Conservation (phyloP, 225 moss, liverwort and hornwort species). For the Antitrichia curtipendula region DNA sequence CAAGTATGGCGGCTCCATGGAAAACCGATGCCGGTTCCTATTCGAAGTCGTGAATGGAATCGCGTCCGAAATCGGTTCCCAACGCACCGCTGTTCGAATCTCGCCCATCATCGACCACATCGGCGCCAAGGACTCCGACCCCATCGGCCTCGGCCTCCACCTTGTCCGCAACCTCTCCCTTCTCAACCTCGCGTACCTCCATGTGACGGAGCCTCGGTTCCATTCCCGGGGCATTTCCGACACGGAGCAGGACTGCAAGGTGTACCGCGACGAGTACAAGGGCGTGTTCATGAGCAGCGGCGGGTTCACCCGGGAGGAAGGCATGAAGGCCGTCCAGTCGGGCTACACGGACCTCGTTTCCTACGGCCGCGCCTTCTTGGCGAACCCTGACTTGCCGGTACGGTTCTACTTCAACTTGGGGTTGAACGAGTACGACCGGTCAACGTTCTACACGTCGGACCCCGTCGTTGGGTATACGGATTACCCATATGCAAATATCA, state of each 20-base stretch:
- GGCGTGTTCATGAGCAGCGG: slow-evolving; percentile 38
- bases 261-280: slow-evolving; percentile 1
- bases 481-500: background rate
- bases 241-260: background rate
- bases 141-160: slow-evolving; percentile 20
- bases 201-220: slow-evolving; percentile 37
- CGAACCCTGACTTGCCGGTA: slow-evolving; percentile 16
- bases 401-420: slow-evolving; percentile 13
- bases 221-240: background rate
- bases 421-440: slow-evolving; percentile 22
- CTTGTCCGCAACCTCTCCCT: background rate
- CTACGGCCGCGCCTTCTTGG: slow-evolving; percentile 13
- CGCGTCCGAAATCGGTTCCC: background rate
- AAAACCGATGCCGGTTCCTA: slow-evolving; percentile 51
- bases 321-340: slow-evolving; percentile 1
- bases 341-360: slow-evolving; percentile 22
- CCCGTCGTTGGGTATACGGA: slow-evolving; percentile 4
- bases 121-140: slow-evolving; percentile 21
- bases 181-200: slow-evolving; percentile 20
- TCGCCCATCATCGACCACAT: slow-evolving; percentile 44
- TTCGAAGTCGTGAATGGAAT: slow-evolving; percentile 23
- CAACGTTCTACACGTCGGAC: slow-evolving; percentile 25
- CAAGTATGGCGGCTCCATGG: slow-evolving; percentile 4
- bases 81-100: slow-evolving; percentile 34
- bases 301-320: slow-evolving; percentile 19